phyloP scores from a whole-genome alignment of 495 filamentous ascomycete genomes.

The Hypoxylon crocopeplum region DNA sequence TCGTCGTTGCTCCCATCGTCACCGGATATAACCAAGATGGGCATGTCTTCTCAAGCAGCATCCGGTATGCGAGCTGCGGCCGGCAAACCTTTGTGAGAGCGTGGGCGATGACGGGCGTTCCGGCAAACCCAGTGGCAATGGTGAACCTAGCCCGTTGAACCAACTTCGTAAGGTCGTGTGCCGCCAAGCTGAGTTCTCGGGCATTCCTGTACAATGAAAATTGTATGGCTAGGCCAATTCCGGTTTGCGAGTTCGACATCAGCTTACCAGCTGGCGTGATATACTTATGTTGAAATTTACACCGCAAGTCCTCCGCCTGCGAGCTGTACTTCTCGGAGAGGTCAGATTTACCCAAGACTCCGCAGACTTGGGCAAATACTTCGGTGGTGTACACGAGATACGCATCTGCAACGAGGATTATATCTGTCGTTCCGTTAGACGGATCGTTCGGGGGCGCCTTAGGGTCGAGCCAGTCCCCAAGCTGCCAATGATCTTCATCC shows the following conservation, averaged over 20 bases:
- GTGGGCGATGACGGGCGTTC: conserved; percentile 53
- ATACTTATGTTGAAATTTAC: conserved; percentile 47
- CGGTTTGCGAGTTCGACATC: conserved; percentile 52
- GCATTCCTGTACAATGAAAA: too few relatives aligned
- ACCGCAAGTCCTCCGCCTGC: too few relatives aligned
- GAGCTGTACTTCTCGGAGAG: too few relatives aligned
- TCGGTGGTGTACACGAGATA: conserved; percentile 52
- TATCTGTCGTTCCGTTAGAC: conserved; percentile 45
- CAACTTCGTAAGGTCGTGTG: too few relatives aligned
- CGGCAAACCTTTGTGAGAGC: conserved; percentile 38
- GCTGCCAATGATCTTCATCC: too few relatives aligned
- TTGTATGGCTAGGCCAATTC: conserved; percentile 49
- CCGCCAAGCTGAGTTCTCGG: too few relatives aligned
- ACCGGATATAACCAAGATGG: conserved; percentile 58
- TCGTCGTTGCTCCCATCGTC: conserved; percentile 56
- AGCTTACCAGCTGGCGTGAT: conserved; percentile 45
- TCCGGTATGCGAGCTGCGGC: conserved; percentile 26
- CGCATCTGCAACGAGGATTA: conserved; percentile 50
- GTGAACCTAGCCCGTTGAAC: conserved; percentile 46
- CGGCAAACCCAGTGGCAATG: conserved; percentile 57
- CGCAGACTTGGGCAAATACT: conserved; percentile 26
- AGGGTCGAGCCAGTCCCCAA: conserved; percentile 61
- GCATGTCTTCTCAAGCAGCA: conserved; percentile 33
- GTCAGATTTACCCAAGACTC: conserved; percentile 40
- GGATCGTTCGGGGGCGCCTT: conserved; percentile 49